phyloP scores from a whole-genome alignment of 495 filamentous ascomycete species.

The Lasiosphaeriaceae sp. region DNA sequence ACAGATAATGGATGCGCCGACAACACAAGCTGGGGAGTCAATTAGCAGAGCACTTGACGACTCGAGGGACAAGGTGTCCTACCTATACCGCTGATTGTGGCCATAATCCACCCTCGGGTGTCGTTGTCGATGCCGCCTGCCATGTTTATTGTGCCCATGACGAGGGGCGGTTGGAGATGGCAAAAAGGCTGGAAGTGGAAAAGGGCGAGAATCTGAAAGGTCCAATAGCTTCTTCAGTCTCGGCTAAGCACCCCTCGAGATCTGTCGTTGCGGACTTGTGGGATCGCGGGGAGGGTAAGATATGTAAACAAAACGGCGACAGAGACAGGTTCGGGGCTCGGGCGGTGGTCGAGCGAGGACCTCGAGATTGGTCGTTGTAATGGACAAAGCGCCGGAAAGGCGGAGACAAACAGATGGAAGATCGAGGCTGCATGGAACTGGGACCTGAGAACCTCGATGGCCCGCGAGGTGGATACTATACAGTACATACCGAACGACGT shows the following conservation, averaged over 20 bases:
- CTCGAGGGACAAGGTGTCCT: constrained; percentile 15
- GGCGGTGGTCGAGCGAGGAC: too few relatives aligned
- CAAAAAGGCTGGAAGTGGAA: too few relatives aligned
- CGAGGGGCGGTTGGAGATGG: neutral
- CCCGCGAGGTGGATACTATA: neutral
- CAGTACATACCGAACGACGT: neutral
- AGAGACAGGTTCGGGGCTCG: too few relatives aligned
- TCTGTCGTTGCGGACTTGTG: too few relatives aligned
- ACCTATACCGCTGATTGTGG: constrained; percentile 75
- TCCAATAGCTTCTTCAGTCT: too few relatives aligned
- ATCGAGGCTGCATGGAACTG: neutral
- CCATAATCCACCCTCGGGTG: constrained; percentile 90
- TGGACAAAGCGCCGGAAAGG: too few relatives aligned
- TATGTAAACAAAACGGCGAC: too few relatives aligned
- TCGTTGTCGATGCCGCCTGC: constrained; percentile 63
- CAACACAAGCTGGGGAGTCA: constrained; percentile 61
- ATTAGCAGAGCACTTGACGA: neutral
- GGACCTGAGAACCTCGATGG: constrained; percentile 16
- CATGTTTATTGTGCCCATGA: constrained; percentile 25
- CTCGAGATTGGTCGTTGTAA: too few relatives aligned
- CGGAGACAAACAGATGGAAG: neutral
- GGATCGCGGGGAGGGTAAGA: too few relatives aligned
- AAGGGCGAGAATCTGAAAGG: too few relatives aligned
- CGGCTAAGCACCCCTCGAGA: too few relatives aligned
- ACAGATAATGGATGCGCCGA: constrained; percentile 81